Evolutionary conservation across 2,329 filamentous ascomycete species (phyloP), one percentile per base, ranked within the genome.

Genomic region (Didymosphaeria variabile): DNA sequence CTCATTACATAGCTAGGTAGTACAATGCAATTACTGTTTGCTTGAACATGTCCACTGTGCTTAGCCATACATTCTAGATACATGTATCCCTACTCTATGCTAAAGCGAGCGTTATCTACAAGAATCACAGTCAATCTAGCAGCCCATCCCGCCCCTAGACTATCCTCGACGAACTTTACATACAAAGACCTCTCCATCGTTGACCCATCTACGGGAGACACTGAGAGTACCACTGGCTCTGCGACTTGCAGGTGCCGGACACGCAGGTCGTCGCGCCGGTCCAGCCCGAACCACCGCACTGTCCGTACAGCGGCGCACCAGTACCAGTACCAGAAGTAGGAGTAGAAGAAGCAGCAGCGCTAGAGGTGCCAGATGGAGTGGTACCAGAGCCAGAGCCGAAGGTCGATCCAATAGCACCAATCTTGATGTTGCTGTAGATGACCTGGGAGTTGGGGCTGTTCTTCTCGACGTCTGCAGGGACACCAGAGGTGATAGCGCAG

Each of bases 371-470:
- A 31, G 55, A 56, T 9, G 54, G 45, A 2, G 17, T 49, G 21
- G 38, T 36, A 12, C 38, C 47, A 15, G 38, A 26, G n/a, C 57
- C 42, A 58, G 31, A 51, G 23, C 55, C 52, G 44, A 59, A 71
- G 5, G 70, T 72, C 29, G 60, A 64, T 44, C 60, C 59, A 31
- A 72, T 63, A n/a, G 59, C 59, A 12, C 69, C 70, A 32, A 68
- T 57, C 65, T 69, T 72, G 63, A 73, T 72, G 60, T 72, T 71
- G 34, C 64, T 66, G 63, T 67, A 71, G 3, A 58, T 67, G 42
- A 73, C 69, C 44, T 57, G 60, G 0, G 67, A 58, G 23, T 57
- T 51, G 0, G 65, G 52, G 42, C 19, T 45, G 26, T 57, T 29
- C 5, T 17, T 38, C 61, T 71, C 68, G 36, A 72, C 45, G 5